Evolutionary conservation across 2,329 filamentous ascomycete species (phyloP).

Genomic region (Bipolaris cookei): DNA sequence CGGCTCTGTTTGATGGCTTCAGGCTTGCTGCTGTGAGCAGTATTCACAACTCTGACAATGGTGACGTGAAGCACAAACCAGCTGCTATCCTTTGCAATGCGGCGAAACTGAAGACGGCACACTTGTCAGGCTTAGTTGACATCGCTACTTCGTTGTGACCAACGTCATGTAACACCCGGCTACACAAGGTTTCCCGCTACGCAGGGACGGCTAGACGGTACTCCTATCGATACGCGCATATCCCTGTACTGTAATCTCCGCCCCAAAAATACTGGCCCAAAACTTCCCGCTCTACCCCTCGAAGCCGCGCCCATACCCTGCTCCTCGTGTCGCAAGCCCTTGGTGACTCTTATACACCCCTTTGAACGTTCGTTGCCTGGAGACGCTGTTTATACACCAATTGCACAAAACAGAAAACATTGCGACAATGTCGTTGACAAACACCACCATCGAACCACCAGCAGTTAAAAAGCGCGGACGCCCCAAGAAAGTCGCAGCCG

Average conservation of each 20-base stretch:
- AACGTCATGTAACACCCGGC: no score
- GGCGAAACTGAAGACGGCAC: no score
- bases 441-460: slow-evolving; percentile 18
- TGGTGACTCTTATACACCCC: neutral
- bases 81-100: no score
- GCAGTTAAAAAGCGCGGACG: slow-evolving; percentile 41
- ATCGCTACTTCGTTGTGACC: no score
- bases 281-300: slow-evolving; percentile 27
- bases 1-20: no score
- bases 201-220: neutral
- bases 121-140: no score
- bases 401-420: slow-evolving; percentile 6
- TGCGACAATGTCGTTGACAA: slow-evolving; percentile 20
- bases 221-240: slow-evolving; percentile 15
- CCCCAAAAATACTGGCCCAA: slow-evolving; percentile 18
- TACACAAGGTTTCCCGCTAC: no score
- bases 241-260: slow-evolving; percentile 20
- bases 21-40: no score
- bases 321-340: slow-evolving; percentile 15
- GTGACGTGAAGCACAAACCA: no score
- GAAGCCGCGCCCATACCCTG: slow-evolving; percentile 21
- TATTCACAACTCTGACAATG: no score
- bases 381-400: slow-evolving; percentile 1
- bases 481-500: slow-evolving; percentile 41
- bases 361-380: neutral